Base-by-base conservation (phyloP, 202 grass and related monocot genomes). In the Zoysia matrella region DNA sequence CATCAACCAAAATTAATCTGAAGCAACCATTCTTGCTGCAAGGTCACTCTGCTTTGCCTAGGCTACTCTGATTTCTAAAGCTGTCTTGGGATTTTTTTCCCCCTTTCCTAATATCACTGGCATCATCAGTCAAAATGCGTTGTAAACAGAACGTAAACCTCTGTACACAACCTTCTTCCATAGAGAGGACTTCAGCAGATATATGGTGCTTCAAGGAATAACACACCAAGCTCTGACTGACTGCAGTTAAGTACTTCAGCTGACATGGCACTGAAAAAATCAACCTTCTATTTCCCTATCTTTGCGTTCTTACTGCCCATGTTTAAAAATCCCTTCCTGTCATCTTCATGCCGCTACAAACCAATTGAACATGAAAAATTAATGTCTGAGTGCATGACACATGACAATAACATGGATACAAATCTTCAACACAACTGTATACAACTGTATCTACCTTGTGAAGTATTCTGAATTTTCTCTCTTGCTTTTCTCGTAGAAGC, bases 401-500 rank as follows among this genome's bases (percentile, higher is more conserved):
- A 39, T 18, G 47, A 70, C 5, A 48, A 8, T 4, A 6, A 48
- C 7, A 70, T 42, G 51, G 60, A 40, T 69, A 71, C 5, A 83
- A 30, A 85, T 62, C 42, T 49, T 67, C 8, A 39, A 14, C 18
- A 43, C 3, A 80, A 72, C 2, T 73, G 62, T 14, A 36, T n/a
- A 16, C 30, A 36, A 36, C 30, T 36, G 30, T 36, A 36, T 13
- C 71, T 83, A 92, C 92, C 87, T 92, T 75, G 7, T 86, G 82
- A 84, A 92, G 86, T 57, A 44, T n/a, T 40, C 52, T 74, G 5
- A 91, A 86, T 73, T 79, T 85, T 54, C 0, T 68, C 8, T 14
- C 46, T 69, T 89, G 83, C 61, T 67, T 87, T 86, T 79, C 85
- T 85, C 81, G 85, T 72, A 76, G 14, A 82, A 90, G 76, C 81